These are phyloP conservation scores for Emydomyces testavorans DNA, from an alignment of 2,329 filamentous ascomycete genomes.

Conservation along the genomic window DNA sequence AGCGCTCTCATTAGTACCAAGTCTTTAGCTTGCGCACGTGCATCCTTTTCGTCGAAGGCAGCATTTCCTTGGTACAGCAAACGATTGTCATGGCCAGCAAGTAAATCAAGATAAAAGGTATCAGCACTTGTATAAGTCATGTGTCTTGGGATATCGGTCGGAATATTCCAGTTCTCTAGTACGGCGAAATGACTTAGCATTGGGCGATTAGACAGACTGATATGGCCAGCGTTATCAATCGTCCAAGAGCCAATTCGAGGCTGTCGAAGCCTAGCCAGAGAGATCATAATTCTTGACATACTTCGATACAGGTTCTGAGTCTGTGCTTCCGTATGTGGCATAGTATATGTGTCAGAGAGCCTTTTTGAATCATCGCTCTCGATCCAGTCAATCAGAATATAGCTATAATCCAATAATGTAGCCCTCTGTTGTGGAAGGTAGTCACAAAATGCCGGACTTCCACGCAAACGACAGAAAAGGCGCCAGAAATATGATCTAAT, in stretches of 20 bases:
- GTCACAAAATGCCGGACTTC: not conserved
- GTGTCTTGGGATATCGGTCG: conserved; percentile 17
- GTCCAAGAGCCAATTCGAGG: conserved; percentile 19
- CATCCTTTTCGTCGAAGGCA: conserved; percentile 4
- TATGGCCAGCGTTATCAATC: conserved; percentile 17
- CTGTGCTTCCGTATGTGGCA: conserved; percentile 13
- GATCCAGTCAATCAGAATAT: conserved; percentile 16
- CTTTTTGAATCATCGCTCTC: conserved; percentile 6
- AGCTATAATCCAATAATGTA: conserved; percentile 10
- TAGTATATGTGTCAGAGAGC: conserved; percentile 9
- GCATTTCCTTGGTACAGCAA: conserved; percentile 20
- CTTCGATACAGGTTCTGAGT: conserved; percentile 16
- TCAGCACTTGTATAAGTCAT: conserved; percentile 19
- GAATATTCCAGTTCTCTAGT: conserved; percentile 20
- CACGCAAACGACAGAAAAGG: conserved; percentile 1
- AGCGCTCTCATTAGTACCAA: conserved; percentile 23
- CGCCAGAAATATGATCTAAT: conserved; percentile 12
- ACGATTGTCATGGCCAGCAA: conserved; percentile 20
- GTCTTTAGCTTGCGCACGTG: conserved; percentile 13
- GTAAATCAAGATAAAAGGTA: conserved; percentile 19
- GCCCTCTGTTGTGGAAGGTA: conserved; percentile 11
- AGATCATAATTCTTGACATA: conserved; percentile 16
- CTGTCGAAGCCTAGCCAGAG: conserved; percentile 14
- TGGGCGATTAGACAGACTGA: conserved; percentile 19
- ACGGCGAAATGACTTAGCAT: conserved; percentile 16